Evolutionary conservation across 116 monocot species (phyloP), one percentile per base, ranked within the genome.

Genomic region (Dioscorea cayenensis): DNA sequence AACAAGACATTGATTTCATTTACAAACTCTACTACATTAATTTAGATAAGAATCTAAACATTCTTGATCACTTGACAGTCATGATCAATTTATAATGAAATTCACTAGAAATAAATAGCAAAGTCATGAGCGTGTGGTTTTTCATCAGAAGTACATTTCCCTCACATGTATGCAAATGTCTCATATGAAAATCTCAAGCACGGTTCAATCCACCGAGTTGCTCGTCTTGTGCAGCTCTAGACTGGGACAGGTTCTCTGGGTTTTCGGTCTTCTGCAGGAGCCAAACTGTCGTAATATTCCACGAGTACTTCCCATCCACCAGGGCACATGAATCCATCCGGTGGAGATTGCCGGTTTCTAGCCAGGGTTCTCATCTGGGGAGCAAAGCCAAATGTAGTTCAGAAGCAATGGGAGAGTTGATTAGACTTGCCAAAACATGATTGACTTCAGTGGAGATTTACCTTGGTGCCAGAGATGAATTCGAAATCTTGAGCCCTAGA

Each of bases 271-370:
- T 85, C 78, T 8, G 68, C 49, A 37, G 83, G 65, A 74, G 77
- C 49, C 49, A 83, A 13, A 37, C 80, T 78, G 21, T 90, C 87
- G 35, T 95, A 95, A 76, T 95, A 95, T 1, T 95, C 95, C 18
- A 92, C 89, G 28, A 95, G 80, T 17, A 95, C 92, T 70, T 90
- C 81, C 95, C 95, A 95, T 36, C 95, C 95, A 25, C 95, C 95
- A 5, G 85, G 95, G 78, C 95, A 95, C 95, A 95, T 95, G 71
- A 95, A 95, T 2, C 95, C 95, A 72, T 92, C 89, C 10, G 95
- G 95, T 18, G 95, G 95, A 63, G 71, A 82, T 66, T 92, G 82
- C 21, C 75, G 22, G 65, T 86, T 95, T 79, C 77, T 87, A 3
- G 95, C 95, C 19, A 92, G 84, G 71, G 83, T 84, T 71, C 95